phyloP scores from a whole-genome alignment of 2,329 filamentous ascomycete genomes.

The Davidsoniella neocaledoniae region DNA sequence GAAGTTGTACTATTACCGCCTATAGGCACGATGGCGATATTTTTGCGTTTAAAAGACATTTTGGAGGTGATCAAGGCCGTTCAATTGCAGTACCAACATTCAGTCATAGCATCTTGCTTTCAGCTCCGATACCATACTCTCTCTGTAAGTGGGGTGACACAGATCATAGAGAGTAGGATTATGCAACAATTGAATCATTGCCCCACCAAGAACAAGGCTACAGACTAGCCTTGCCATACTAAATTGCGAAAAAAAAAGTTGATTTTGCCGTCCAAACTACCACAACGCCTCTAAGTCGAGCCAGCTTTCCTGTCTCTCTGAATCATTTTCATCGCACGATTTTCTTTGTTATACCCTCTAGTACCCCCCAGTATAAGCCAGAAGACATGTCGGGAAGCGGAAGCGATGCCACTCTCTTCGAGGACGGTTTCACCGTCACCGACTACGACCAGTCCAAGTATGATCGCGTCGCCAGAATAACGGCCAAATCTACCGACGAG shows the following conservation, averaged over 20 bases:
- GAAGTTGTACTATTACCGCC: slow-evolving; percentile 15
- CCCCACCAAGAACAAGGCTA: too few relatives aligned
- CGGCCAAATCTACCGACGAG: slow-evolving; percentile 57
- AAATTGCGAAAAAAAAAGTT: neutral
- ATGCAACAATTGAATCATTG: neutral
- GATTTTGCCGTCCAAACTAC: neutral
- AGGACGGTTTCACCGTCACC: slow-evolving; percentile 77
- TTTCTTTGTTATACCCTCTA: neutral
- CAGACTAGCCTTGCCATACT: neutral
- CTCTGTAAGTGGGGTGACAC: too few relatives aligned
- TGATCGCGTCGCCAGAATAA: slow-evolving; percentile 81
- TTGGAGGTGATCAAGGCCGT: neutral
- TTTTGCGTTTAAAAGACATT: slow-evolving; percentile 44
- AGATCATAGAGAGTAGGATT: neutral
- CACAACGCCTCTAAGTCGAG: neutral
- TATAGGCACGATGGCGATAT: slow-evolving; percentile 29
- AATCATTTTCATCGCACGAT: neutral
- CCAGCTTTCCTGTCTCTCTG: neutral
- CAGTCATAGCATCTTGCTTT: too few relatives aligned
- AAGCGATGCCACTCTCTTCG: slow-evolving; percentile 82
- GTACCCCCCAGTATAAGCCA: neutral
- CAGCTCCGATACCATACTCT: too few relatives aligned
- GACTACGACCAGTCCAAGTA: slow-evolving; percentile 74
- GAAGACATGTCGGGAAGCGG: slow-evolving; percentile 34
- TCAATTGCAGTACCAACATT: too few relatives aligned